phyloP scores from a whole-genome alignment of 1,139 yeast species.

The Magnusiomyces clavatus region DNA sequence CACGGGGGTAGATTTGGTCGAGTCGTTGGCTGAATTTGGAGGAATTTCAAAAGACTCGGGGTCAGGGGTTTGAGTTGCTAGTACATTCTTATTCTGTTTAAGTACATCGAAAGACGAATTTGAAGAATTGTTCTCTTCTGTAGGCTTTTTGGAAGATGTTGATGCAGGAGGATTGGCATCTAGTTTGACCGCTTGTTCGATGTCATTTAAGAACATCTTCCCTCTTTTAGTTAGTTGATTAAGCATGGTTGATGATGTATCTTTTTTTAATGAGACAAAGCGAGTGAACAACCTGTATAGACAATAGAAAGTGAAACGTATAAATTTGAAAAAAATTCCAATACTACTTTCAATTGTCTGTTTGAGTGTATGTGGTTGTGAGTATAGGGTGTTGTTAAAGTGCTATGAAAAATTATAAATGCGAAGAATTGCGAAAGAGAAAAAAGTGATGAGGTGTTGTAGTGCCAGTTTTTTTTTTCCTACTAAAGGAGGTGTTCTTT shows the following conservation, averaged over 20 bases:
- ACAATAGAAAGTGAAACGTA: too few species aligned
- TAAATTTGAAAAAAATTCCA: neutral
- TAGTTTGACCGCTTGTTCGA: conserved; percentile 31
- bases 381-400: neutral
- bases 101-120: conserved; percentile 12
- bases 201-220: conserved; percentile 59
- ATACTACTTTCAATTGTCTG: neutral
- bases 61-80: conserved; percentile 1
- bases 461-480: neutral
- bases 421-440: neutral
- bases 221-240: conserved; percentile 52
- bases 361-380: neutral
- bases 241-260: conserved; percentile 43
- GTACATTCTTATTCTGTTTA: conserved; percentile 8
- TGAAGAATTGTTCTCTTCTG: neutral
- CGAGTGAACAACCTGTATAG: neutral
- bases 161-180: conserved; percentile 9
- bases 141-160: neutral
- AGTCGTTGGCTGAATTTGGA: neutral
- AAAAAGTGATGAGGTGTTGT: neutral
- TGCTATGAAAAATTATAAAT: neutral
- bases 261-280: neutral
- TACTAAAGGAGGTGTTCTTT: too few species aligned
- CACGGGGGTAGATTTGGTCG: neutral
- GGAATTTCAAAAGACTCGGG: neutral